A percentile compares a stretch with the other conserved stretches of the same genome.
Evolutionary conservation across 1,139 yeast genomes (phyloP).

Genomic region (Scheffersomyces parashehatae): DNA sequence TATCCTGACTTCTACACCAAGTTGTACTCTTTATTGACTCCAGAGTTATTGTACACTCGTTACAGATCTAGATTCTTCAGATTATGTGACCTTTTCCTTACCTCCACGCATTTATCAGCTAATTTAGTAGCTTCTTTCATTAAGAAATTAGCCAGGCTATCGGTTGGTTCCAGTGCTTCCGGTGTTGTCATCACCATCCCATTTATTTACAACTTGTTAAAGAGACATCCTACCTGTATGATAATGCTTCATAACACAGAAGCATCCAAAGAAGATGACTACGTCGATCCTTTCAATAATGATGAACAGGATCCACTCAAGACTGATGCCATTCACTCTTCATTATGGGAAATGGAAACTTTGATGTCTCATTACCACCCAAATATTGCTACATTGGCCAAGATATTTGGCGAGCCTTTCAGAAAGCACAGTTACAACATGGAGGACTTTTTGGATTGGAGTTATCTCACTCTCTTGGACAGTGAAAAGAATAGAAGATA

Average conservation of each 20-base stretch:
- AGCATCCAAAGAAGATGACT: slow-evolving; percentile 28
- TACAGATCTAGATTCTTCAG: slow-evolving; percentile 89
- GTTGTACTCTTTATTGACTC: slow-evolving; percentile 76
- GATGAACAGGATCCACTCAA: slow-evolving; percentile 70
- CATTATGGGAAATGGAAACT: slow-evolving; percentile 89
- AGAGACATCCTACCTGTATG: slow-evolving; percentile 94
- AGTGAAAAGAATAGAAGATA: slow-evolving; percentile 73
- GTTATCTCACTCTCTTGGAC: slow-evolving; percentile 69
- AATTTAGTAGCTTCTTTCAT: slow-evolving; percentile 85
- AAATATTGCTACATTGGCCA: slow-evolving; percentile 88
- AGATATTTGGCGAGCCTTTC: slow-evolving; percentile 86
- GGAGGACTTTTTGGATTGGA: slow-evolving; percentile 95
- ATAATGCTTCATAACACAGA: slow-evolving; percentile 66
- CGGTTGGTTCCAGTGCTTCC: slow-evolving; percentile 82
- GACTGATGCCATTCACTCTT: slow-evolving; percentile 79
- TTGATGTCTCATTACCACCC: slow-evolving; percentile 92
- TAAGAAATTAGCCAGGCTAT: slow-evolving; percentile 73
- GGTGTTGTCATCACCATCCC: slow-evolving; percentile 88
- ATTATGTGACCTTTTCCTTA: slow-evolving; percentile 77
- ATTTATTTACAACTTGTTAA: slow-evolving; percentile 84
- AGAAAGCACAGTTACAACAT: slow-evolving; percentile 81
- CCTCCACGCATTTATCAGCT: slow-evolving; percentile 87
- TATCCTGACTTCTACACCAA: slow-evolving; percentile 89
- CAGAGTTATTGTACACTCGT: slow-evolving; percentile 71
- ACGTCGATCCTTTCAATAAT: slow-evolving; percentile 67